phyloP scores from a whole-genome alignment of 129 eudicot species.

The Arctium lappa region DNA sequence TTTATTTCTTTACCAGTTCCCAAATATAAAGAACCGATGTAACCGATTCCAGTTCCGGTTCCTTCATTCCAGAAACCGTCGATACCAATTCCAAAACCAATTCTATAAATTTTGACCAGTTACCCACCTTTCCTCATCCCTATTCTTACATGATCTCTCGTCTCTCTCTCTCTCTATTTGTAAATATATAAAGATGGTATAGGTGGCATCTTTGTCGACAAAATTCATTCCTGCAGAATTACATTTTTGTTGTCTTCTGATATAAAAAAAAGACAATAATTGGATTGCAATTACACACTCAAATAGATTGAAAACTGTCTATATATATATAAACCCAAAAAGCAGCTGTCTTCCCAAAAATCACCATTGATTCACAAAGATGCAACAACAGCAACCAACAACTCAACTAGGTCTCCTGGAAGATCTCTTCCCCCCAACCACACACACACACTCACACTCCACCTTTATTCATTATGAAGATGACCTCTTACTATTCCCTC shows the following conservation, averaged over 20 bases:
- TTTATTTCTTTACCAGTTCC: too few relatives aligned
- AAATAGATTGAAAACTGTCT: background rate
- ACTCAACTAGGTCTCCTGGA: constrained; percentile 47
- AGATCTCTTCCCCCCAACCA: constrained; percentile 50
- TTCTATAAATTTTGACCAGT: too few relatives aligned
- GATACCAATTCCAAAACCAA: too few relatives aligned
- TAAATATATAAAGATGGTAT: background rate
- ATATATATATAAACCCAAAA: background rate
- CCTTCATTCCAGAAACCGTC: too few relatives aligned
- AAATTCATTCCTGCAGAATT: background rate
- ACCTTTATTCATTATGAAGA: constrained; percentile 27
- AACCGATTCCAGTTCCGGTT: too few relatives aligned
- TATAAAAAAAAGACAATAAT: background rate
- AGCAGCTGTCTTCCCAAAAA: constrained; percentile 1
- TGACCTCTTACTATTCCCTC: constrained; percentile 15
- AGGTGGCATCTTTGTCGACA: background rate
- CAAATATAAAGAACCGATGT: too few relatives aligned
- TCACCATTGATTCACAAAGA: constrained; percentile 26
- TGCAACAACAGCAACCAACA: constrained; percentile 41
- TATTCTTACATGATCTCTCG: too few relatives aligned
- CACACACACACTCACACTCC: constrained; percentile 33
- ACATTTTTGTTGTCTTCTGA: background rate
- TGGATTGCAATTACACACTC: background rate
- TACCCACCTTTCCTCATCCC: too few relatives aligned
- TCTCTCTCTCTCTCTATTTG: too few relatives aligned